Percentiles rank a stretch among this genome's conserved stretches.
These are phyloP conservation scores for Hanseniaspora hatyaiensis DNA, from an alignment of 805 yeast species.

Conservation along the genomic window DNA sequence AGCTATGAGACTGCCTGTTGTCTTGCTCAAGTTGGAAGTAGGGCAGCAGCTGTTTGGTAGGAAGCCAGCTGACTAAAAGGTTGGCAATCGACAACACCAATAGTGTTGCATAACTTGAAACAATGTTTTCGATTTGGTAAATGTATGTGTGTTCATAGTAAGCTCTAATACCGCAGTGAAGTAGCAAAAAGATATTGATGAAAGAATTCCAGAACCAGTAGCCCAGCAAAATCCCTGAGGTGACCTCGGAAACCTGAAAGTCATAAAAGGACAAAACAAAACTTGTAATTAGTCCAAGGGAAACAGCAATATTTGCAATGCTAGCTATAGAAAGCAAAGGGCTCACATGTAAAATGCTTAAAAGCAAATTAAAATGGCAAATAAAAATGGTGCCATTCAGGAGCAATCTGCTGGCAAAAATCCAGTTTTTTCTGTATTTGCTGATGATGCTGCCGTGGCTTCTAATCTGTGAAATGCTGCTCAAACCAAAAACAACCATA, in stretches of 20 bases:
- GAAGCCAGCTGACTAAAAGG: conserved; percentile 32
- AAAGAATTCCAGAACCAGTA: conserved; percentile 59
- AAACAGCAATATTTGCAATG: conserved; percentile 29
- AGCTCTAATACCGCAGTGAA: conserved; percentile 32
- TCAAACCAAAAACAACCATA: conserved; percentile 36
- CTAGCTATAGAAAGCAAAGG: conserved; percentile 25
- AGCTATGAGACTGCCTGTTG: not conserved
- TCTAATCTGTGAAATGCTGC: conserved; percentile 28
- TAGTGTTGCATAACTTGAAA: conserved; percentile 29
- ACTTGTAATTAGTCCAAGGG: conserved; percentile 32
- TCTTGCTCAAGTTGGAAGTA: conserved; percentile 32
- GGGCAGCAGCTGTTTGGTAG: conserved; percentile 33
- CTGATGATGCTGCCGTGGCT: conserved; percentile 22
- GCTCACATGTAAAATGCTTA: conserved; percentile 17
- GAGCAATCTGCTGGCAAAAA: conserved; percentile 28
- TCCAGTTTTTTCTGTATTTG: conserved; percentile 33
- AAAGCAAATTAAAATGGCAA: conserved; percentile 21
- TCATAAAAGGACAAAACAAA: conserved; percentile 57
- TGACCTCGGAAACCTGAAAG: conserved; percentile 49
- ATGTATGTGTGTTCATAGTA: conserved; percentile 26
- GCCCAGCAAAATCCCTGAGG: conserved; percentile 56
- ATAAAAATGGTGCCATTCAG: conserved; percentile 28
- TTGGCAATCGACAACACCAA: conserved; percentile 27
- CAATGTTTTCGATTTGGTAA: conserved; percentile 20
- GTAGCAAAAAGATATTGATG: conserved; percentile 37